phyloP scores from a whole-genome alignment of 2,329 filamentous ascomycete species.

The Exophiala mesophila region DNA sequence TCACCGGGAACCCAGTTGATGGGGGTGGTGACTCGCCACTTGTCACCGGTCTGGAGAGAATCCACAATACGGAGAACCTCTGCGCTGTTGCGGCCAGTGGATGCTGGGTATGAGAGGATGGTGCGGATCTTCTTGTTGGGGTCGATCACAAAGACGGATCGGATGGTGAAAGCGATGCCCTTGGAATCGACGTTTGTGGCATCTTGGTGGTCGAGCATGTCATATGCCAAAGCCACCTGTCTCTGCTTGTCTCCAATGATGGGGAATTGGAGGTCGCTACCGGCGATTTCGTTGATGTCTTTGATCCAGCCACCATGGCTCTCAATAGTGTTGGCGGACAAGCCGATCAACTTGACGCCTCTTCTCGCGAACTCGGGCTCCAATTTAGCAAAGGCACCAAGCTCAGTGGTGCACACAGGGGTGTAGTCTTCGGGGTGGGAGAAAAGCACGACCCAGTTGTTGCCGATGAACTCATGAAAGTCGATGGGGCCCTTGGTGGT shows the following conservation, averaged over 20 bases:
- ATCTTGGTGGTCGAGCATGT: conserved; percentile 40
- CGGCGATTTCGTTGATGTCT: conserved; percentile 45
- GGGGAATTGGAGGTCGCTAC: conserved; percentile 36
- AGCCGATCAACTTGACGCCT: conserved; percentile 58
- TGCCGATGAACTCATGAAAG: conserved; percentile 68
- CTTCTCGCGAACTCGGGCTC: conserved; percentile 61
- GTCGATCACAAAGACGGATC: conserved; percentile 62
- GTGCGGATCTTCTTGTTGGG: conserved; percentile 60
- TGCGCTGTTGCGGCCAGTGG: conserved; percentile 54
- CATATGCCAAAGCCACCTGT: conserved; percentile 38
- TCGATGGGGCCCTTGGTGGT: conserved; percentile 63
- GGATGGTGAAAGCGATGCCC: conserved; percentile 57
- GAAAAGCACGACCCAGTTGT: conserved; percentile 67
- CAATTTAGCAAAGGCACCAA: conserved; percentile 60
- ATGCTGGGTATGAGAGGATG: conserved; percentile 59
- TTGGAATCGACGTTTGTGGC: conserved; percentile 42
- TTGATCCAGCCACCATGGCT: conserved; percentile 50
- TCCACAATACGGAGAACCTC: conserved; percentile 57
- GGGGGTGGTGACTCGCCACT: conserved; percentile 56
- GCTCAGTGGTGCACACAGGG: conserved; percentile 52
- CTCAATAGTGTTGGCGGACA: conserved; percentile 56
- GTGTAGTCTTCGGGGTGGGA: conserved; percentile 55
- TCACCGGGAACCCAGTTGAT: conserved; percentile 57
- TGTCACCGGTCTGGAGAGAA: conserved; percentile 55
- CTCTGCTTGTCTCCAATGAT: conserved; percentile 43